Base-by-base conservation (phyloP, 2,329 filamentous ascomycete species). In the Colletotrichum tamarilloi region DNA sequence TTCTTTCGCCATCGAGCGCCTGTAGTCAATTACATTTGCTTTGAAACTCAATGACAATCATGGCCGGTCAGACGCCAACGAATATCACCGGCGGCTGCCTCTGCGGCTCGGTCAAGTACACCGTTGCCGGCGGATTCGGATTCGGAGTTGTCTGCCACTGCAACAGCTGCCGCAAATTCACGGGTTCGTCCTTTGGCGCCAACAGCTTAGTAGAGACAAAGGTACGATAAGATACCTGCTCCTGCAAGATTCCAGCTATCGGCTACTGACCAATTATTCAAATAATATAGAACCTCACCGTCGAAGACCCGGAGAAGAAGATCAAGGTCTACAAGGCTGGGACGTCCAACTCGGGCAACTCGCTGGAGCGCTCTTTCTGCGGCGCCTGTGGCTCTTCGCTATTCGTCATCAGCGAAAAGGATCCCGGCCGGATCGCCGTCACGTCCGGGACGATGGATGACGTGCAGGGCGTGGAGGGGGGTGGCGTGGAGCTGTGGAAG, bases 81-180 rank as follows among this genome's bases (percentile, higher is more conserved):
- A 9, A 26, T 16, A 19, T 64, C 16, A 26, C 35, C 5, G 62
- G 62, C 7, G 35, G 30, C 49, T 64, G 62, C 30, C 62, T 64
- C 30, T 64, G 62, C 14, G 62, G 62, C 19, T 49, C 62, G 32
- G 46, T 53, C 46, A 64, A n/a, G 16, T 64, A 53, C 30, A 64
- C 62, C 22, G 14, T 64, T 1, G 46, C 30, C 16, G 46, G 46
- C 14, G 62, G 46, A 1, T 24, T 35, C 30, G 46, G 28, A 14
- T n/a, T 64, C 62, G 53, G 46, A n/a, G 62, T 64, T 19, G n/a
- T 64, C 16, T 64, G 62, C 30, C 62, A 64, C n/a, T 64, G 62
- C 62, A 64, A 55, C 28, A 35, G 62, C 62, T 64, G 62, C 49
- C 62, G 62, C 12, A 55, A 64, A 16, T 64, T 64, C 8, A 64